Percentiles rank a stretch among this genome's conserved stretches.
phyloP scores from a whole-genome alignment of 2,329 filamentous ascomycete species.

The Penicillium sp. region DNA sequence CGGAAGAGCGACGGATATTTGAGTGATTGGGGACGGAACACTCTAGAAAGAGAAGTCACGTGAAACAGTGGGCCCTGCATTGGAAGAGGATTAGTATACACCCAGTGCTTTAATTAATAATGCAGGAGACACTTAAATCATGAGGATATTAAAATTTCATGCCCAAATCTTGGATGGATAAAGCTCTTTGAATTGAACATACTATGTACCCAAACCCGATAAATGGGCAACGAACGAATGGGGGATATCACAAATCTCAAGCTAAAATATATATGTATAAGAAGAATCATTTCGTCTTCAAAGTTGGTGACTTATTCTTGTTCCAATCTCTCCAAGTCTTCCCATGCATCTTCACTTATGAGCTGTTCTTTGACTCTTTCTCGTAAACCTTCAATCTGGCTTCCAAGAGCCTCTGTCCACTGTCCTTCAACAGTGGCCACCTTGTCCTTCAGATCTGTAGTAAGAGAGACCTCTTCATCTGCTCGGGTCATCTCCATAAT shows the following conservation, averaged over 20 bases:
- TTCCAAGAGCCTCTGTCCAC: constrained; percentile 85
- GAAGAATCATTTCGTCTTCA: not conserved
- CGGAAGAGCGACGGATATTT: constrained; percentile 23
- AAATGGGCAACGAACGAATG: constrained; percentile 21
- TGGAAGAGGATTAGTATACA: not conserved
- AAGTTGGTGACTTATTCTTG: constrained; percentile 35
- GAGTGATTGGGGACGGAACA: constrained; percentile 33
- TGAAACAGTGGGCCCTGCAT: constrained; percentile 7
- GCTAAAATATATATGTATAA: constrained; percentile 4
- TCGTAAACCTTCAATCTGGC: constrained; percentile 71
- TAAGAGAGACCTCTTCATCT: constrained; percentile 71
- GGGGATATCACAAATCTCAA: constrained; percentile 22
- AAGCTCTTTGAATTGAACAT: not conserved
- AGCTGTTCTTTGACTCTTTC: constrained; percentile 72
- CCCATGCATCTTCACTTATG: constrained; percentile 80
- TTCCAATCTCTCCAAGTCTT: constrained; percentile 66
- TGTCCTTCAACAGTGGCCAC: constrained; percentile 87
- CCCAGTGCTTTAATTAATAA: no score
- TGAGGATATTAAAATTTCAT: no score
- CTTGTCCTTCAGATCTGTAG: constrained; percentile 88
- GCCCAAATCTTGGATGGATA: not conserved
- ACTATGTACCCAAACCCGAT: constrained; percentile 7
- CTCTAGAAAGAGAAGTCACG: constrained; percentile 37
- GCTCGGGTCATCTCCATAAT: constrained; percentile 60
- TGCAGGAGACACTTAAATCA: not conserved